Conservation (phyloP, 2,329 filamentous ascomycete genomes). For the Lecanicillium sp. region DNA sequence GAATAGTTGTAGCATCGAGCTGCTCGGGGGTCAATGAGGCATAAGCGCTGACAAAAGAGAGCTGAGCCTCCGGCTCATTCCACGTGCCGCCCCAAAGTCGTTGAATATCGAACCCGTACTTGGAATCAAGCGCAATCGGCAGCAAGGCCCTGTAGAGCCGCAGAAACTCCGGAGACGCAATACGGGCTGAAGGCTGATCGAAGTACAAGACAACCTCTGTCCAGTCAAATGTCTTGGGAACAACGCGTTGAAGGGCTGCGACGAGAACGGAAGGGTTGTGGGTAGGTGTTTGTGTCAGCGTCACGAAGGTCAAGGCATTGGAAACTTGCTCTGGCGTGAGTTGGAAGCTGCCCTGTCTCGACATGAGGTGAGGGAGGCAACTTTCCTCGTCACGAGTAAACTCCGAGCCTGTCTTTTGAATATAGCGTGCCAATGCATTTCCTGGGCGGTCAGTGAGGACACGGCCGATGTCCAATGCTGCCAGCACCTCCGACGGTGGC, state of each 20-base stretch:
- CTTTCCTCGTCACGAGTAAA: slow-evolving; percentile 70
- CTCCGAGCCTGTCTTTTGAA: slow-evolving; percentile 66
- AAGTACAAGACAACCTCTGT: slow-evolving; percentile 68
- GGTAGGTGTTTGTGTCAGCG: slow-evolving; percentile 47
- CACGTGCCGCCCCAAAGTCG: slow-evolving; percentile 84
- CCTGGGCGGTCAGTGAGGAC: slow-evolving; percentile 51
- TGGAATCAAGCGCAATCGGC: slow-evolving; percentile 53
- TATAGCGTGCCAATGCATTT: slow-evolving; percentile 52
- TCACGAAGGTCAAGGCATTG: slow-evolving; percentile 61
- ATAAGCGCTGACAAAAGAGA: slow-evolving; percentile 90
- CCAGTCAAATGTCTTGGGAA: slow-evolving; percentile 60
- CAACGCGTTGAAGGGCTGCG: slow-evolving; percentile 51
- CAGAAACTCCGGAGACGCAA: slow-evolving; percentile 74
- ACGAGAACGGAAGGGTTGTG: slow-evolving; percentile 49
- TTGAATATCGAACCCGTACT: slow-evolving; percentile 65
- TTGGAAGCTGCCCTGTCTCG: slow-evolving; percentile 44
- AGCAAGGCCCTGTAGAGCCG: slow-evolving; percentile 72
- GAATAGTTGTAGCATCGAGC: slow-evolving; percentile 78
- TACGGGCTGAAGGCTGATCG: slow-evolving; percentile 67
- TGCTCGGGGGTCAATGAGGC: slow-evolving; percentile 66
- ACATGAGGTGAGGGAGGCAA: slow-evolving; percentile 46
- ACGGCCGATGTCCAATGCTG: slow-evolving; percentile 60
- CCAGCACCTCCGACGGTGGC: slow-evolving; percentile 63
- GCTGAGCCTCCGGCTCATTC: slow-evolving; percentile 76
- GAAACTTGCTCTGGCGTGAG: slow-evolving; percentile 78